Evolutionary conservation across 2,329 filamentous ascomycete species (phyloP).

Genomic region (Cordyceps cicadae): DNA sequence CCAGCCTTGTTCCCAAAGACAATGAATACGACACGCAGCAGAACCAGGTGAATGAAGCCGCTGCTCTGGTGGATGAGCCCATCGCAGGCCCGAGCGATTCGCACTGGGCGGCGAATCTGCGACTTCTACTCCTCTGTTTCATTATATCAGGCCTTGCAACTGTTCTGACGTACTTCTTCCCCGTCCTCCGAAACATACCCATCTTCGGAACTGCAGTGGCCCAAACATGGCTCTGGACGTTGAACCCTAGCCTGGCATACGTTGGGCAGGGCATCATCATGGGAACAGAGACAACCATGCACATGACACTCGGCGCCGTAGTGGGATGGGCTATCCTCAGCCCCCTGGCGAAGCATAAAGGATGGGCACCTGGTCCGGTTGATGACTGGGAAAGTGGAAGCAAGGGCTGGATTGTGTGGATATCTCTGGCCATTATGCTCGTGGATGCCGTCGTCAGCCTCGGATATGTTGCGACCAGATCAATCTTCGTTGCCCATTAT

Average conservation of each 20-base stretch:
- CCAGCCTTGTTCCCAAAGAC: conserved; percentile 32
- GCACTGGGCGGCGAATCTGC: conserved; percentile 41
- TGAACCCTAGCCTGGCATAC: conserved; percentile 96
- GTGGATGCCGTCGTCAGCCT: conserved; percentile 86
- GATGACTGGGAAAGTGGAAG: conserved; percentile 85
- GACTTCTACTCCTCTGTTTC: conserved; percentile 49
- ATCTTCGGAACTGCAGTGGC: conserved; percentile 72
- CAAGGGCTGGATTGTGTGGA: conserved; percentile 98
- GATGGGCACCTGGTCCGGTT: conserved; percentile 84
- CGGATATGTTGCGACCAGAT: conserved; percentile 63
- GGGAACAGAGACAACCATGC: conserved; percentile 88
- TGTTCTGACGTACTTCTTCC: conserved; percentile 81
- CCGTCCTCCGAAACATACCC: conserved; percentile 75
- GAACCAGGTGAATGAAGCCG: conserved; percentile 22
- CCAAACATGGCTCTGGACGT: conserved; percentile 80
- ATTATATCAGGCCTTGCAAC: conserved; percentile 59
- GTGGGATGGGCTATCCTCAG: conserved; percentile 88
- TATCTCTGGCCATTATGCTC: conserved; percentile 93
- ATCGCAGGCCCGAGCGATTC: conserved; percentile 13
- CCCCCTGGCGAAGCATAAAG: conserved; percentile 73
- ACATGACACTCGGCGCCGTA: conserved; percentile 87
- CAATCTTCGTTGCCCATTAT: conserved; percentile 32
- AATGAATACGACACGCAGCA: conserved; percentile 18
- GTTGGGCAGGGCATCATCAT: conserved; percentile 98
- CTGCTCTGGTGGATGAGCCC: conserved; percentile 26